phyloP scores from a whole-genome alignment of 1,284 basidiomycete genomes.

The Puccinia triticina region DNA sequence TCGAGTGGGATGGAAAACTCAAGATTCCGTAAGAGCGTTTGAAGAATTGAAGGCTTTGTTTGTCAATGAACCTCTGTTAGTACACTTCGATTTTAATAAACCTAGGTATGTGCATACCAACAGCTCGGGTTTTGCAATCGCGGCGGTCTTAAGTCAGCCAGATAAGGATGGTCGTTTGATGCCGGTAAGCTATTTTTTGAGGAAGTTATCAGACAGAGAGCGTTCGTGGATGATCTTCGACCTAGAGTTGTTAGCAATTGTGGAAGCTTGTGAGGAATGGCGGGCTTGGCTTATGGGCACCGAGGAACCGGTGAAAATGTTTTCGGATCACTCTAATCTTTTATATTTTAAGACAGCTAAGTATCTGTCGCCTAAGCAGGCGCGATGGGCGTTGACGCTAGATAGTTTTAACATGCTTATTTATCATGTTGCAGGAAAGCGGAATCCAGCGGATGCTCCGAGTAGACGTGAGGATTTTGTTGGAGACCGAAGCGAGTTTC shows the following conservation, averaged over 20 bases:
- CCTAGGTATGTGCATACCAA: slow-evolving; percentile 1
- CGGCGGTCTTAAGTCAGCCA: too few species aligned
- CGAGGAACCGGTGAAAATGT: neutral
- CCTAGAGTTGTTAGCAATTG: slow-evolving; percentile 25
- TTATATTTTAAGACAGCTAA: too few species aligned
- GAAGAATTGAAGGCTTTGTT: neutral
- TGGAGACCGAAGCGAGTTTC: too few species aligned
- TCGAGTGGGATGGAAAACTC: slow-evolving; percentile 56
- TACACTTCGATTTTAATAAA: neutral
- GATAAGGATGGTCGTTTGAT: neutral
- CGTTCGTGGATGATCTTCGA: too few species aligned
- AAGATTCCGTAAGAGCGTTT: slow-evolving; percentile 50
- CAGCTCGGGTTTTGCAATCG: slow-evolving; percentile 28
- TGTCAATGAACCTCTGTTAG: neutral
- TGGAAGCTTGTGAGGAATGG: neutral
- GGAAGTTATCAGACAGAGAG: slow-evolving; percentile 25
- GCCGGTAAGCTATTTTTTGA: slow-evolving; percentile 21
- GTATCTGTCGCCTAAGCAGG: slow-evolving; percentile 17
- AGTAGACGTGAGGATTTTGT: neutral
- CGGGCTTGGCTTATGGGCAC: slow-evolving; percentile 9
- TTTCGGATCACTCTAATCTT: slow-evolving; percentile 37
- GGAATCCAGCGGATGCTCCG: slow-evolving; percentile 17
- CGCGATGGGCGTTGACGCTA: slow-evolving; percentile 4
- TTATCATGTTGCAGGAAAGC: neutral
- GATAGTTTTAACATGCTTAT: slow-evolving; percentile 3